Evolutionary conservation across 2,329 filamentous ascomycete genomes (phyloP).

Genomic region (Phaeosphaeriaceae sp.): DNA sequence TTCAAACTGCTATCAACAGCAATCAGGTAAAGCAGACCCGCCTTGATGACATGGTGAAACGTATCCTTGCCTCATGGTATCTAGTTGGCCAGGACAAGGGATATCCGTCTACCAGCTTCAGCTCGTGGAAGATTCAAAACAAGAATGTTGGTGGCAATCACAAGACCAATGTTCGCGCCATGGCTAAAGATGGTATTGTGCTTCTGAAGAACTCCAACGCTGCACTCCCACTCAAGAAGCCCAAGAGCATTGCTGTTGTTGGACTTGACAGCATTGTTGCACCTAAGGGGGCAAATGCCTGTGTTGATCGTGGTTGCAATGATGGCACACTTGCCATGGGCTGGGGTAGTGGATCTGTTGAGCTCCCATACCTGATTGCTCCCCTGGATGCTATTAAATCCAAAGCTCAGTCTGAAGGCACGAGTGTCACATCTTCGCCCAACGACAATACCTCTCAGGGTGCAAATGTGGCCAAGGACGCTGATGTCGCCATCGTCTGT

Average conservation of each 20-base stretch:
- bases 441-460: constrained; percentile 48
- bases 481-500: constrained; percentile 54
- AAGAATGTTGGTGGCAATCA: constrained; percentile 51
- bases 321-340: constrained; percentile 71
- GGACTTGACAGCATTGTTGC: constrained; percentile 84
- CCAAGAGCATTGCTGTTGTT: constrained; percentile 67
- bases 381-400: constrained; percentile 52
- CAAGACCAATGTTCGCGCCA: constrained; percentile 46
- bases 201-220: constrained; percentile 69
- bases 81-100: constrained; percentile 55
- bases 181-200: constrained; percentile 57
- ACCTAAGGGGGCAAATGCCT: constrained; percentile 78
- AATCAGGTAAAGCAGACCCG: constrained; percentile 49
- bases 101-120: constrained; percentile 54
- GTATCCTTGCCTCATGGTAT: constrained; percentile 59
- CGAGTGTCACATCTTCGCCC: constrained; percentile 47
- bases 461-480: constrained; percentile 46
- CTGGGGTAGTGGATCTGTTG: constrained; percentile 66
- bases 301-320: constrained; percentile 68
- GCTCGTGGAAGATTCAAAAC: constrained; percentile 52
- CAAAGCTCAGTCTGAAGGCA: constrained; percentile 46
- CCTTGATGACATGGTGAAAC: constrained; percentile 52
- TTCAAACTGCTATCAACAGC: constrained; percentile 60
- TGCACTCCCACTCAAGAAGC: constrained; percentile 71
- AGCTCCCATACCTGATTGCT: constrained; percentile 52